Percentiles rank a stretch among this genome's conserved stretches.
phyloP scores from a whole-genome alignment of 1,284 basidiomycete genomes.

The Boletellus sp. region DNA sequence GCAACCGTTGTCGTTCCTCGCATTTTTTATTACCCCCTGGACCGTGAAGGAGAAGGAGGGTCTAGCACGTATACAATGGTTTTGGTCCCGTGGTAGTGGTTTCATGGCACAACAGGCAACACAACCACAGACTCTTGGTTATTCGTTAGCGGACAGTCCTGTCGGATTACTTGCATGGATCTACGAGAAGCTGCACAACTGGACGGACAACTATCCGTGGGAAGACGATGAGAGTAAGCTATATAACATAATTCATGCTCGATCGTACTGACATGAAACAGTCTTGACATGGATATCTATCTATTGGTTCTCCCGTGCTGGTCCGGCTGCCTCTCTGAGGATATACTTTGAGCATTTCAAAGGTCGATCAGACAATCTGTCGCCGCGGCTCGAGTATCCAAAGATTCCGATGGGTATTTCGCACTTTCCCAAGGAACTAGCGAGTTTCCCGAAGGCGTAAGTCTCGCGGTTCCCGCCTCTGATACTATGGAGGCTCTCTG shows the following conservation, averaged over 20 bases:
- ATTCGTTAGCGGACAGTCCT: constrained; percentile 55
- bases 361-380: background rate
- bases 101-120: constrained; percentile 45
- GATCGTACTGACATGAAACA: constrained; percentile 15
- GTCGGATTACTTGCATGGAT: constrained; percentile 57
- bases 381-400: background rate
- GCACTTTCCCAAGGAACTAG: constrained; percentile 47
- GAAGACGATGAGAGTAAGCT: constrained; percentile 45
- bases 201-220: constrained; percentile 52
- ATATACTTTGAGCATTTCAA: constrained; percentile 47
- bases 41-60: constrained; percentile 37
- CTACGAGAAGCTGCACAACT: constrained; percentile 53
- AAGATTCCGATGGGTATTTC: constrained; percentile 47
- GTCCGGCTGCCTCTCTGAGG: constrained; percentile 51
- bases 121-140: constrained; percentile 57
- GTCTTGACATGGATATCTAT: constrained; percentile 59
- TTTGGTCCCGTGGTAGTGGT: constrained; percentile 33
- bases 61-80: constrained; percentile 34
- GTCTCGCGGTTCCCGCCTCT: constrained; percentile 12
- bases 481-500: too few species aligned
- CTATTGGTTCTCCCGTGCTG: constrained; percentile 55
- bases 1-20: constrained; percentile 31
- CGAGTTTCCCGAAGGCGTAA: constrained; percentile 37
- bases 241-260: background rate
- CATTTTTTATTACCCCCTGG: constrained; percentile 29